Base-by-base conservation (phyloP, 73 alveolate species). In the Urostyla sp. region DNA sequence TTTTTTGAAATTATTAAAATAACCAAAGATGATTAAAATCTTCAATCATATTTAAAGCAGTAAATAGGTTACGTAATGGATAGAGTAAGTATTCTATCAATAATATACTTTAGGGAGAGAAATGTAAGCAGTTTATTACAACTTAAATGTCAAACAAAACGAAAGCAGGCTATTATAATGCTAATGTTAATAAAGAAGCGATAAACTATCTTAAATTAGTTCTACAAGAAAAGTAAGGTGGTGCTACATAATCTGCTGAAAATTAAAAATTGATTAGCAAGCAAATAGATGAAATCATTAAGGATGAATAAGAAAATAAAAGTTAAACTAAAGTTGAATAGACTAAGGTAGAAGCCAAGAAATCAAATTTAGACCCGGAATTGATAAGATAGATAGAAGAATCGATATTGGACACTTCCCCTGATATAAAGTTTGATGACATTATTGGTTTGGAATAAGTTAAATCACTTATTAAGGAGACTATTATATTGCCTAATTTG, bases 351-450 rank as follows among this genome's bases (percentile, higher is more conserved):
- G 13, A 27, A 20, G 55, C 56, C 67, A 69, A 69, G 35, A n/a
- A 7, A n/a, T 73, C 85, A 21, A 31, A 28, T 23, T 20, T 73
- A 6, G 85, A 73, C 28, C 60, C 67, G 31, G 75, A 50, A 34
- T 27, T 73, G 21, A 44, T 51, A 2, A 20, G 67, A 3, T 34
- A 50, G 57, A 80, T 90, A 13, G 94, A 90, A 73, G 85, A 87
- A 31, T 89, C 88, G 0, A 90, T 90, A 13, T 73, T 90, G 23
- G 97, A 90, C 43, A 28, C 57, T 67, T 80, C 89, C 36, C 99
- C 97, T 8, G 91, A 88, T 50, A 96, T 95, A n/a, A 88, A 74
- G 18, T 95, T 94, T 94, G 97, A 91, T 45, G 96, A 90, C 87
- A 93, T 95, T 1, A 88, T 92, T 26, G 99, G 97, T 45, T 80